Conservation (phyloP, 345 rosid genomes). For the Cochlearia excelsa region DNA sequence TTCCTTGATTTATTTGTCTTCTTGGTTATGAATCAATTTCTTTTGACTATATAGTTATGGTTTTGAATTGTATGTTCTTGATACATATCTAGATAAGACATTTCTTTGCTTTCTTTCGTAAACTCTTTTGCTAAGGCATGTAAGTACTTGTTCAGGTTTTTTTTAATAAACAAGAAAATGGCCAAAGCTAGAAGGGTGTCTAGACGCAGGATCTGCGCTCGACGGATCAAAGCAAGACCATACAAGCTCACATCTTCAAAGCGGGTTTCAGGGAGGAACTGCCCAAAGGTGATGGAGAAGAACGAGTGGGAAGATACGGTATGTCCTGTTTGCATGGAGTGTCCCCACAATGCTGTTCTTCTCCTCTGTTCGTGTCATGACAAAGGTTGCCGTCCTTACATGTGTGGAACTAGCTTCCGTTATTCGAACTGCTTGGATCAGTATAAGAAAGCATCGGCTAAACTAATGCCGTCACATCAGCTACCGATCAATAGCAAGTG, state of each 20-base stretch:
- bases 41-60: no score
- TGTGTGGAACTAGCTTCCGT: constrained; percentile 24
- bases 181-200: constrained; percentile 17
- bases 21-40: not conserved
- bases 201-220: constrained; percentile 9
- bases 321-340: constrained; percentile 20
- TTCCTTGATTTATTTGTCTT: constrained; percentile 4
- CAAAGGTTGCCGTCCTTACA: constrained; percentile 25
- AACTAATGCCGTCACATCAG: not conserved
- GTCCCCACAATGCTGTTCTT: constrained; percentile 25
- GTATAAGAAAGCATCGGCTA: not conserved
- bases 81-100: not conserved
- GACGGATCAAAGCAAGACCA: constrained; percentile 21
- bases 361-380: constrained; percentile 27
- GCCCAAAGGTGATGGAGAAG: constrained; percentile 17
- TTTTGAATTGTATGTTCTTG: constrained; percentile 9
- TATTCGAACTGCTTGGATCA: constrained; percentile 25
- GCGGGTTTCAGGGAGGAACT: not conserved
- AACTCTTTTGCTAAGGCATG: not conserved
- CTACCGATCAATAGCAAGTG: not conserved
- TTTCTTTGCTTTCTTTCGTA: not conserved
- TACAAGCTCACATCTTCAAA: constrained; percentile 20
- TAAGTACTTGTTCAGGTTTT: constrained; percentile 6
- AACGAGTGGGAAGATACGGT: constrained; percentile 11
- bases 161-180: not conserved